These are phyloP conservation scores for Apium graveolens DNA, from an alignment of 129 eudicot genomes.

Conservation along the genomic window DNA sequence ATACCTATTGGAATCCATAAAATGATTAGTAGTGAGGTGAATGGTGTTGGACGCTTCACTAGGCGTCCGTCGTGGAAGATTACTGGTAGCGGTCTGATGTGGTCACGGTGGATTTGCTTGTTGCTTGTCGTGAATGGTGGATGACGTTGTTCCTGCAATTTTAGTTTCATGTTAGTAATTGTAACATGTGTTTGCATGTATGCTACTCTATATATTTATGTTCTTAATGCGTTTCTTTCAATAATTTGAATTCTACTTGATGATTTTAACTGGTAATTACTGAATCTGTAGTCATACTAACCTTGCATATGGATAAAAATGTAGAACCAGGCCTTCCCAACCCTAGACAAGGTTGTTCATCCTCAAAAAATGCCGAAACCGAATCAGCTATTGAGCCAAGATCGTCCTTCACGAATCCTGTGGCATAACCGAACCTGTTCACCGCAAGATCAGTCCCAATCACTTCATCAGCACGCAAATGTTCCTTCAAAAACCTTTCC, in stretches of 20 bases:
- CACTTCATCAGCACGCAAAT: slow-evolving; percentile 69
- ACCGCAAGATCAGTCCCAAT: slow-evolving; percentile 72
- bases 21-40: slow-evolving; percentile 62
- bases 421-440: slow-evolving; percentile 70
- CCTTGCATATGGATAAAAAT: slow-evolving; percentile 61
- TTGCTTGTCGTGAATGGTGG: slow-evolving; percentile 44
- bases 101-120: slow-evolving; percentile 20
- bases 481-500: slow-evolving; percentile 83
- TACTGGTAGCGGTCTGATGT: slow-evolving; percentile 64
- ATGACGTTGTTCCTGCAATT: slow-evolving; percentile 47
- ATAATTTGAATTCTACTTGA: too few species aligned
- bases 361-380: slow-evolving; percentile 35
- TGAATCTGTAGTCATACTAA: slow-evolving; percentile 25
- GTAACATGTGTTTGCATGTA: background rate
- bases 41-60: slow-evolving; percentile 75
- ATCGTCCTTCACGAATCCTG: slow-evolving; percentile 48
- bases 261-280: too few species aligned
- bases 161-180: background rate
- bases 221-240: too few species aligned
- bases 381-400: slow-evolving; percentile 27
- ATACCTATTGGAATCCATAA: slow-evolving; percentile 81
- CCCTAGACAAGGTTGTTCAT: slow-evolving; percentile 51
- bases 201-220: background rate
- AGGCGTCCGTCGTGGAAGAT: slow-evolving; percentile 96
- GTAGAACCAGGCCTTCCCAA: slow-evolving; percentile 32